Evolutionary conservation across 208 protist genomes (phyloP).

Genomic region (Trypanosoma rangeli): DNA sequence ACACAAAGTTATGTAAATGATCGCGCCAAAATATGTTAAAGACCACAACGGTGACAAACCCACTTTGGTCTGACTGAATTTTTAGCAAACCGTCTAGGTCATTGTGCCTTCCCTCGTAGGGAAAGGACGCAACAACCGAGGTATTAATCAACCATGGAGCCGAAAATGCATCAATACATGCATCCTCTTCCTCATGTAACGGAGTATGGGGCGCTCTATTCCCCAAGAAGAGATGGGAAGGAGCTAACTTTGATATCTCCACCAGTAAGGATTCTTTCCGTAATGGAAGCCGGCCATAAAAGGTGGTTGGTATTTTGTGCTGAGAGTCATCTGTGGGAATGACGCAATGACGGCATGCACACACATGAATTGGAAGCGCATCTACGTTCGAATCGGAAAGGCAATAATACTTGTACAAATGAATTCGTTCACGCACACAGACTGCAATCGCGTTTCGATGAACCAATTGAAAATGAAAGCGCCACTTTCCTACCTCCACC

Average conservation of each 20-base stretch:
- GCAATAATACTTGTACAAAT: conserved; percentile 28
- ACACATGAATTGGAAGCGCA: conserved; percentile 26
- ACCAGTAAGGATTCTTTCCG: conserved; percentile 6
- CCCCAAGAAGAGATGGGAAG: background rate
- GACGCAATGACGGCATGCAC: conserved; percentile 33
- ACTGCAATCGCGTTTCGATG: conserved; percentile 30
- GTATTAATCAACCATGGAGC: conserved; percentile 34
- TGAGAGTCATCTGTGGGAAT: conserved; percentile 4
- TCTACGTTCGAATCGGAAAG: background rate
- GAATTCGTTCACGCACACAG: conserved; percentile 37
- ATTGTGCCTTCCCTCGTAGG: conserved; percentile 33
- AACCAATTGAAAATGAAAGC: conserved; percentile 30
- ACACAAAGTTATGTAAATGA: conserved; percentile 41
- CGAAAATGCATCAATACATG: conserved; percentile 20
- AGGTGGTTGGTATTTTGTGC: no score
- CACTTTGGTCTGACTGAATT: conserved; percentile 15
- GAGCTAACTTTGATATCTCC: background rate
- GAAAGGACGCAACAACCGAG: conserved; percentile 13
- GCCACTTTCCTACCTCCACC: background rate
- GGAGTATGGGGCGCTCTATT: background rate
- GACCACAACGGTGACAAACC: conserved; percentile 29
- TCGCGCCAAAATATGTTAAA: conserved; percentile 40
- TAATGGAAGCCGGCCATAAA: background rate
- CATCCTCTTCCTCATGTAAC: background rate
- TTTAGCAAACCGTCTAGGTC: conserved; percentile 26